A percentile compares a stretch with the other conserved stretches of the same genome.
phyloP scores from a whole-genome alignment of 257 asterid species.

The Solanum acaule region DNA sequence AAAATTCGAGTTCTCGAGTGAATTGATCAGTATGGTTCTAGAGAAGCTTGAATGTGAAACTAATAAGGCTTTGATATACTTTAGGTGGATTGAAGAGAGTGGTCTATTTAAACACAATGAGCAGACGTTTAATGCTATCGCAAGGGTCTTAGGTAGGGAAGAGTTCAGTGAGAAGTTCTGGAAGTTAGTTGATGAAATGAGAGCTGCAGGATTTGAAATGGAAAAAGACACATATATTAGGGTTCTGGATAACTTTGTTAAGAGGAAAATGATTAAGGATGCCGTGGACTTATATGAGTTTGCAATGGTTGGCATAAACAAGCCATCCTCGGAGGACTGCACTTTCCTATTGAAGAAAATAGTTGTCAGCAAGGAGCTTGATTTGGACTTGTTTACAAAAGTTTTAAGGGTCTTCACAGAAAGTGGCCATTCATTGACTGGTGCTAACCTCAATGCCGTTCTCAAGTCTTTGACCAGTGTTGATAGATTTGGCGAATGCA shows the following conservation, averaged over 20 bases:
- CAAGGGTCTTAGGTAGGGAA: constrained; percentile 43
- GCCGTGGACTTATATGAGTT: constrained; percentile 74
- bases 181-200: constrained; percentile 71
- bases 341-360: constrained; percentile 69
- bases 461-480: constrained; percentile 68
- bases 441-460: constrained; percentile 40
- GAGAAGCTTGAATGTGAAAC: constrained; percentile 37
- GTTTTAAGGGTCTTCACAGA: constrained; percentile 49
- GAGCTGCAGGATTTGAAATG: constrained; percentile 49
- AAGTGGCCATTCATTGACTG: constrained; percentile 42
- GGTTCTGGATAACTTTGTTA: constrained; percentile 31
- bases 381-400: constrained; percentile 44
- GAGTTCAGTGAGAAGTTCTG: constrained; percentile 50
- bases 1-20: constrained; percentile 45
- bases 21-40: constrained; percentile 44
- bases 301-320: constrained; percentile 50
- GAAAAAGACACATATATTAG: constrained; percentile 39
- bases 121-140: constrained; percentile 46
- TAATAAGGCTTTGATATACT: constrained; percentile 61
- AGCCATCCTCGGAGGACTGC: constrained; percentile 60
- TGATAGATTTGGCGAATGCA: constrained; percentile 57
- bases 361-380: constrained; percentile 56
- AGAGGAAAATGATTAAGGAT: constrained; percentile 48
- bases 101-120: constrained; percentile 42
- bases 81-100: constrained; percentile 86